These are phyloP conservation scores for Austroboletus olivaceoglutinosus DNA, from an alignment of 1,284 basidiomycete genomes.

Conservation along the genomic window DNA sequence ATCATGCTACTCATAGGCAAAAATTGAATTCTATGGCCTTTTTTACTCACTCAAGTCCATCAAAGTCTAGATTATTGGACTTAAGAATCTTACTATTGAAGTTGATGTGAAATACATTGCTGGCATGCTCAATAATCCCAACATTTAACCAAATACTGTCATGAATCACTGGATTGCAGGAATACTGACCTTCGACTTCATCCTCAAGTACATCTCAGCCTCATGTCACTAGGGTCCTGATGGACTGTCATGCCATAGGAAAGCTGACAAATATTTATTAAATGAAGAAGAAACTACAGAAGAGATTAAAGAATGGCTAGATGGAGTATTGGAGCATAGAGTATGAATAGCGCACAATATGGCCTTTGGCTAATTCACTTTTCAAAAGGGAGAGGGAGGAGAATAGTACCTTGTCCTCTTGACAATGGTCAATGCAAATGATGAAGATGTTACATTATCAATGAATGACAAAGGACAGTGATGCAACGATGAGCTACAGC, in stretches of 20 bases:
- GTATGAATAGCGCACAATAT: neutral
- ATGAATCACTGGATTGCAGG: conserved; percentile 43
- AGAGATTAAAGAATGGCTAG: neutral
- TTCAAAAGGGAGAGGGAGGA: neutral
- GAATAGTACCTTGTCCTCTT: neutral
- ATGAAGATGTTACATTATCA: neutral
- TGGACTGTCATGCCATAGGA: neutral
- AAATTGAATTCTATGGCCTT: conserved; percentile 42
- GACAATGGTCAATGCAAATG: neutral
- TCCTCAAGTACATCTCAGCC: neutral
- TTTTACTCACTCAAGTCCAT: conserved; percentile 22
- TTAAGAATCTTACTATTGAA: neutral
- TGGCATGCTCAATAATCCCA: conserved; percentile 4
- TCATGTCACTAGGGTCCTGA: neutral
- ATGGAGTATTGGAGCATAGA: neutral
- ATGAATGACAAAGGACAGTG: neutral
- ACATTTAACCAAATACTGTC: conserved; percentile 27
- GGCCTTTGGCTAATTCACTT: neutral
- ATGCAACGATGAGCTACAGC: neutral
- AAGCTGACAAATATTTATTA: neutral
- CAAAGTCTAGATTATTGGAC: conserved; percentile 1
- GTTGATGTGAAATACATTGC: neutral
- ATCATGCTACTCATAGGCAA: conserved; percentile 39
- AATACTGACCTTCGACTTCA: conserved; percentile 39
- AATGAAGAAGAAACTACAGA: neutral